Base-by-base conservation (phyloP, 129 eudicot species). In the Flaveria bidentis region DNA sequence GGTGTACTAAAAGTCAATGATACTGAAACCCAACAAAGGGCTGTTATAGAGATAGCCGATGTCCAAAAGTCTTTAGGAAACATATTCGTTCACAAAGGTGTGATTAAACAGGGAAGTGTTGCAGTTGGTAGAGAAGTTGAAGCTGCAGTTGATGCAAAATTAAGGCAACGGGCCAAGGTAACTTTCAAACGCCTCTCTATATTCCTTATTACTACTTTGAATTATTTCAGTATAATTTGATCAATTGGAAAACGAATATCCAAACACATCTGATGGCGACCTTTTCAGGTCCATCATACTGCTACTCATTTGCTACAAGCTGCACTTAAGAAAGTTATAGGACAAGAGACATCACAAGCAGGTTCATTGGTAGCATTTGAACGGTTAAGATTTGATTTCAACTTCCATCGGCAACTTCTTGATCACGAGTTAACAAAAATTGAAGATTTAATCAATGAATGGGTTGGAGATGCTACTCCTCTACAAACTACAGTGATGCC, bases 291-390 rank as follows among this genome's bases (percentile, higher is more conserved):
- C 75, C 97, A 94, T 81, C 99, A 91, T 69, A 94, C 99, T 17
- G 97, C 99, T 74, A 94, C 97, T 18, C 99, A 94, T 91, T 85
- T 94, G 84, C 88, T 91, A 39, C 98, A 94, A 89, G 83, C 97
- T 25, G 98, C 98, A 13, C 89, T 94, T 36, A 91, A 94, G 77
- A 83, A 86, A 64, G 99, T 94, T 46, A 78, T 91, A 76, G 99
- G 99, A 42, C 78, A 89, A 75, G 99, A 94, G 74, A 91, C 97
- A 20, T 94, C 99, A 56, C 99, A 94, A 83, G 99, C 99, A 67
- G 99, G 99, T 77, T 94, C 99, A 9, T 80, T 94, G 83, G 99
- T 94, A 80, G 96, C 97, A 36, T 94, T 94, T 85, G 98, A 94
- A 50, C 96, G 98, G 49, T 93, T 94, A 33, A 91, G 98, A 78